These are phyloP conservation scores for Penicillium sp. DNA, from an alignment of 2,329 filamentous ascomycete genomes.

Conservation along the genomic window DNA sequence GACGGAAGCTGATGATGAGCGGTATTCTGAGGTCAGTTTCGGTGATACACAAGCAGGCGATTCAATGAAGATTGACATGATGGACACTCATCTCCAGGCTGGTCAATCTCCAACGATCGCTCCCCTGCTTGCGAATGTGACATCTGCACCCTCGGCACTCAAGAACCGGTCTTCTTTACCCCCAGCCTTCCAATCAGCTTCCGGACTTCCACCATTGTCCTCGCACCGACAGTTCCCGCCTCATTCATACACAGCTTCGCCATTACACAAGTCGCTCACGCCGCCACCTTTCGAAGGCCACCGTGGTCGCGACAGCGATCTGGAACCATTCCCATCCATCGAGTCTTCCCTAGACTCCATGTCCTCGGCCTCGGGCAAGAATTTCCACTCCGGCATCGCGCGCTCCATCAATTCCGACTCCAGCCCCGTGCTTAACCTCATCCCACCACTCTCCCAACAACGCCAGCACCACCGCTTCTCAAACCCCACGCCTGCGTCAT, in stretches of 20 bases:
- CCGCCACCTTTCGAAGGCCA: constrained; percentile 72
- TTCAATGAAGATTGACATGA: constrained; percentile 54
- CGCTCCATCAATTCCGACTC: constrained; percentile 74
- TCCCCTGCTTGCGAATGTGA: constrained; percentile 46
- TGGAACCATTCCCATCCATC: constrained; percentile 87
- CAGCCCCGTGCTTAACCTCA: constrained; percentile 58
- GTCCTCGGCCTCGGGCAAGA: constrained; percentile 62
- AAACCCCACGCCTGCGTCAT: constrained; percentile 60
- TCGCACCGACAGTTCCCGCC: constrained; percentile 54
- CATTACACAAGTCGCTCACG: constrained; percentile 86
- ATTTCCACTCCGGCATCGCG: constrained; percentile 69
- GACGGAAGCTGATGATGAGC: constrained; percentile 85
- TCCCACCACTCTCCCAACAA: constrained; percentile 43
- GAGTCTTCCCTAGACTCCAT: constrained; percentile 73
- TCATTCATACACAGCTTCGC: constrained; percentile 78
- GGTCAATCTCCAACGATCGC: constrained; percentile 50
- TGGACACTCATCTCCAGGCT: constrained; percentile 32
- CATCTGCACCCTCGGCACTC: constrained; percentile 47
- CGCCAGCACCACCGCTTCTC: constrained; percentile 51
- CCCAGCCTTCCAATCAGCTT: constrained; percentile 60
- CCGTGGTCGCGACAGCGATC: constrained; percentile 58
- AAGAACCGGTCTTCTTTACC: constrained; percentile 67
- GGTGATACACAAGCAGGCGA: constrained; percentile 31
- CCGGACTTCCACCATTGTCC: constrained; percentile 47
- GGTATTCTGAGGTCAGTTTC: constrained; percentile 75